A percentile compares a stretch with the other conserved stretches of the same genome.
phyloP scores from a whole-genome alignment of 1,284 basidiomycete species.

The Phellopilus nigrolimitatus region DNA sequence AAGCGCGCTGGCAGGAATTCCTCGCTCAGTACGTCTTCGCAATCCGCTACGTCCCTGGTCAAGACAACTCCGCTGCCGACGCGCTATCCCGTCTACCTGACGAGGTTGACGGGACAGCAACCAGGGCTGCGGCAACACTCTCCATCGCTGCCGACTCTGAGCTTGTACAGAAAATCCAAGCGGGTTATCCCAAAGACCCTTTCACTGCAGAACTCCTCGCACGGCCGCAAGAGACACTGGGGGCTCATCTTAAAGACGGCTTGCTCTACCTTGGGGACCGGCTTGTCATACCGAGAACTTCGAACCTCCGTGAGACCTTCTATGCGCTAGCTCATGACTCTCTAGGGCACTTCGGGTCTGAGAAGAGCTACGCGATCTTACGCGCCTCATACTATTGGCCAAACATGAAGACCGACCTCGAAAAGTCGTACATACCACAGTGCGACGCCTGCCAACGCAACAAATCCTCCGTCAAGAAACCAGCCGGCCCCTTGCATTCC shows the following conservation, averaged over 20 bases:
- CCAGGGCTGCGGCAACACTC: slow-evolving; percentile 18
- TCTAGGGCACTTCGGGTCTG: slow-evolving; percentile 25
- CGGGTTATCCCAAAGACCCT: slow-evolving; percentile 28
- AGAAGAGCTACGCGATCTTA: slow-evolving; percentile 24
- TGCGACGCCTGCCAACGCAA: slow-evolving; percentile 25
- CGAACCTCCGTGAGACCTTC: slow-evolving; percentile 22
- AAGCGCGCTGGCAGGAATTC: slow-evolving; percentile 35
- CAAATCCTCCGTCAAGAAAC: slow-evolving; percentile 21
- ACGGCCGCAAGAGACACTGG: slow-evolving; percentile 19
- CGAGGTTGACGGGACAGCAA: background rate
- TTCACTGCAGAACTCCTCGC: slow-evolving; percentile 27
- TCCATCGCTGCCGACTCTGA: slow-evolving; percentile 23
- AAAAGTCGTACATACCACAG: slow-evolving; percentile 22
- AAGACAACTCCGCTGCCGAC: slow-evolving; percentile 34
- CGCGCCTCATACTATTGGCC: slow-evolving; percentile 23
- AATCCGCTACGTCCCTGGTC: slow-evolving; percentile 33
- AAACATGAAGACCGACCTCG: slow-evolving; percentile 20
- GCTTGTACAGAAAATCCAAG: slow-evolving; percentile 26
- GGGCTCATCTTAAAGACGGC: slow-evolving; percentile 17
- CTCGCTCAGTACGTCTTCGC: slow-evolving; percentile 33
- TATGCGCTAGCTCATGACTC: slow-evolving; percentile 26
- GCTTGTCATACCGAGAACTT: slow-evolving; percentile 29
- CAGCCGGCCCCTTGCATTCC: slow-evolving; percentile 24
- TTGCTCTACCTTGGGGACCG: slow-evolving; percentile 30
- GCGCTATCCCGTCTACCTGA: slow-evolving; percentile 31